Evolutionary conservation across 73 alveolate species (phyloP).

Genomic region (Diophrys appendiculata): DNA sequence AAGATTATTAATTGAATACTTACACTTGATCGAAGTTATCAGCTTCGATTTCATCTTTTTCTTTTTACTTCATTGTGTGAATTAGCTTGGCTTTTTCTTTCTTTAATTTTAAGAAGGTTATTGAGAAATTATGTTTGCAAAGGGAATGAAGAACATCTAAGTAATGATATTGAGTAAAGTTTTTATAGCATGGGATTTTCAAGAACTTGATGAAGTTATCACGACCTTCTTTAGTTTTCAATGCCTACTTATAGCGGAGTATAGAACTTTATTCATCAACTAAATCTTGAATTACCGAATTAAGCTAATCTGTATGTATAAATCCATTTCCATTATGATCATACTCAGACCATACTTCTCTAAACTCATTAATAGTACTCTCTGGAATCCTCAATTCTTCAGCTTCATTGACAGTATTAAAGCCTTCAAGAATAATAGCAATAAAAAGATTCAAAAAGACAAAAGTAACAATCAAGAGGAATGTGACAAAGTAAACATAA

Average conservation of each 20-base stretch:
- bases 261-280: conserved; percentile 9
- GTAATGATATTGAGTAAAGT: conserved; percentile 18
- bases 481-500: conserved; percentile 31
- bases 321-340: conserved; percentile 51
- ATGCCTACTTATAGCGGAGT: conserved; percentile 13
- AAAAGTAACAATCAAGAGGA: conserved; percentile 52
- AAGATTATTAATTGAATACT: background rate
- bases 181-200: conserved; percentile 26
- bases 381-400: conserved; percentile 27
- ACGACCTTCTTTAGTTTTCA: background rate
- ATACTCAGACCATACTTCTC: conserved; percentile 46
- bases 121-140: conserved; percentile 7
- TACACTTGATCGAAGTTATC: background rate
- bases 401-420: conserved; percentile 17
- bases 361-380: conserved; percentile 13
- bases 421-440: conserved; percentile 69
- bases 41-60: background rate
- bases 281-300: conserved; percentile 2
- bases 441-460: conserved; percentile 72
- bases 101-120: background rate
- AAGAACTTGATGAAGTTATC: conserved; percentile 6
- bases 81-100: too few species aligned
- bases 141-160: conserved; percentile 29
- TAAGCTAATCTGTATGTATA: conserved; percentile 22
- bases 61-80: background rate